Evolutionary conservation across 2,329 filamentous ascomycete genomes (phyloP).

Genomic region (Orbilia blumenaviensis): DNA sequence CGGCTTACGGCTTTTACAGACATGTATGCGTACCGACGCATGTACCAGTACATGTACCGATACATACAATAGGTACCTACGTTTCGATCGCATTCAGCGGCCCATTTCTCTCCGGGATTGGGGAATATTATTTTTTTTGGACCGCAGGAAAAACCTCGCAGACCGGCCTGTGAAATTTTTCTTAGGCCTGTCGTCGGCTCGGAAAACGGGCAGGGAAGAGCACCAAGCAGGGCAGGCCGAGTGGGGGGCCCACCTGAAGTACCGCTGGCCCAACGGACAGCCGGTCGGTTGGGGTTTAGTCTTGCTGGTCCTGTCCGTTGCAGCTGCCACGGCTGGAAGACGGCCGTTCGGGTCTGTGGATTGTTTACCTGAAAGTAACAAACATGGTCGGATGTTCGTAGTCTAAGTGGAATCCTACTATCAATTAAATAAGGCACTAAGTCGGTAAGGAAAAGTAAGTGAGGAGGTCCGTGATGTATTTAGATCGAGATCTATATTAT

Average conservation of each 20-base stretch:
- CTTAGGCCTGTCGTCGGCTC: constrained; percentile 37
- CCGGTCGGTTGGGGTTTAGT: constrained; percentile 30
- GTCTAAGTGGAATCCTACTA: no score
- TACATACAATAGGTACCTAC: not conserved
- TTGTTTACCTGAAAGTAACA: not conserved
- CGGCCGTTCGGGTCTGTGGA: not conserved
- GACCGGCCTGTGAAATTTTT: constrained; percentile 36
- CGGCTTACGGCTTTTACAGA: not conserved
- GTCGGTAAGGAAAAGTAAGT: no score
- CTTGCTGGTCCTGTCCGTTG: no score
- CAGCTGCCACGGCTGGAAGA: not conserved
- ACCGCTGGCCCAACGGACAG: constrained; percentile 25
- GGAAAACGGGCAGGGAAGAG: constrained; percentile 47
- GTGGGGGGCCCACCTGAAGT: constrained; percentile 24
- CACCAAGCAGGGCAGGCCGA: constrained; percentile 32
- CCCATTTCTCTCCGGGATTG: not conserved
- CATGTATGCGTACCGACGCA: not conserved
- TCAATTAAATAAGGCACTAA: no score
- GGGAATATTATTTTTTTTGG: not conserved
- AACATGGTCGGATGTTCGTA: not conserved
- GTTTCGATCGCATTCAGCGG: not conserved
- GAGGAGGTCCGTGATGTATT: no score
- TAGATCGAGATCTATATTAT: no score
- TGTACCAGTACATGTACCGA: not conserved
- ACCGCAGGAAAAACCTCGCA: constrained; percentile 1